Base-by-base conservation (phyloP, 2,329 filamentous ascomycete genomes). In the Cercospora zeae-maydis region DNA sequence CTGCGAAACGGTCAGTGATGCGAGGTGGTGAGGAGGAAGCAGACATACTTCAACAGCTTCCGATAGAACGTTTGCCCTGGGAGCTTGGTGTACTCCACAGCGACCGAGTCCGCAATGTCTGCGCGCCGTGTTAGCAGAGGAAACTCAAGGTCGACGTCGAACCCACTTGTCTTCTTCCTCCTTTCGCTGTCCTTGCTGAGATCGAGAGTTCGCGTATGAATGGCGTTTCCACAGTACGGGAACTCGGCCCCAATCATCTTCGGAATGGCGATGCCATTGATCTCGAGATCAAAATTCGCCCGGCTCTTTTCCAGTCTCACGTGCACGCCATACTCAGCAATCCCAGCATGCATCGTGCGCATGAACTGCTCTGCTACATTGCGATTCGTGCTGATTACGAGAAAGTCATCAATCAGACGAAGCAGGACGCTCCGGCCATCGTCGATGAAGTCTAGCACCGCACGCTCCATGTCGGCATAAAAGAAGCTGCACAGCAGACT, bases 401-500 rank as follows among this genome's bases (percentile, higher is more conserved):
- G 80, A 70, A 98, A 99, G 72, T 99, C 95, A 70, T 99, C 95
- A 45, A 96, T 91, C 9, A 97, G 82, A 14, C 95, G 84, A 58
- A 98, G 76, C 7, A 99, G 80, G 2, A 97, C 76, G 54, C 84
- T 88, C 14, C 72, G 69, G 4, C 77, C 73, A 0, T 77, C 72
- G 14, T 80, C 70, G 1, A 95, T 77, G 72, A 97, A 98, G 0
- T 72, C 73, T 2, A 98, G 80, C 13, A 88, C 79, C 27, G 86
- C 81, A 6, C 78, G 77, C 75, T 99, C 95, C 1, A 98, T 84
- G 66, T 95, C 87, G 5, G 91, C 93, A 73, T 99, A 99, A 76
- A 98, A 97, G 77, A 96, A 93, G 77, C 92, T 98, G 81, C 95
- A 98, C 4, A 99, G 81, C 42, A 92, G 81, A 47, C 89, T 90